These are phyloP conservation scores for Herpotrichia juniperi DNA, from an alignment of 2,329 filamentous ascomycete species.

Conservation along the genomic window DNA sequence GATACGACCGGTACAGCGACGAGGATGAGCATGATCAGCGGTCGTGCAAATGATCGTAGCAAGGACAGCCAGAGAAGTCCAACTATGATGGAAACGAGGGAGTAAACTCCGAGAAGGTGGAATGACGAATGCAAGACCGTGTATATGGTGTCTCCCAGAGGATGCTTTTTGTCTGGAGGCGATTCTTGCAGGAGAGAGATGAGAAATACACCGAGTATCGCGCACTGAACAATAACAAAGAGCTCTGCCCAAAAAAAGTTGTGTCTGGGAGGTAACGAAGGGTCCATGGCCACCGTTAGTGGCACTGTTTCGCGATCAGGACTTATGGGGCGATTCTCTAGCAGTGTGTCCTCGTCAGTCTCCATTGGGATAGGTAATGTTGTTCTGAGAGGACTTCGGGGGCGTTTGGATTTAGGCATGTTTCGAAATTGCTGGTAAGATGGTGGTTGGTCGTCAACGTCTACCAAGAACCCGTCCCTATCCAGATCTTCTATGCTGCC, in stretches of 20 bases:
- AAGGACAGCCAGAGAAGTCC: constrained; percentile 90
- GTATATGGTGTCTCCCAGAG: constrained; percentile 92
- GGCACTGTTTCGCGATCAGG: constrained; percentile 61
- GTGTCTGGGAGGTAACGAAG: constrained; percentile 59
- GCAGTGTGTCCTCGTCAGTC: constrained; percentile 57
- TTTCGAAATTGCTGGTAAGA: constrained; percentile 64
- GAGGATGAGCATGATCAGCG: constrained; percentile 80
- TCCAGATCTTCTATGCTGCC: constrained; percentile 51
- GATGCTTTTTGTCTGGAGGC: constrained; percentile 68
- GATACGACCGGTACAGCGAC: constrained; percentile 85
- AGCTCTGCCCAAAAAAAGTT: constrained; percentile 92
- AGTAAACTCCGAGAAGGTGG: constrained; percentile 88
- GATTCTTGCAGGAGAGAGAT: constrained; percentile 90
- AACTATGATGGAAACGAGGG: constrained; percentile 84
- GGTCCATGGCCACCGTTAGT: constrained; percentile 61
- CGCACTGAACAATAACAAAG: constrained; percentile 83
- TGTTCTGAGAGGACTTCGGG: constrained; percentile 49
- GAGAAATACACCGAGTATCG: constrained; percentile 85
- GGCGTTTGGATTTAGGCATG: constrained; percentile 46
- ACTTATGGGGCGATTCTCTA: constrained; percentile 52
- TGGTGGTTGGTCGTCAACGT: constrained; percentile 58
- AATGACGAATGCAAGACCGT: constrained; percentile 85
- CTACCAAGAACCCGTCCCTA: constrained; percentile 41
- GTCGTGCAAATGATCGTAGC: constrained; percentile 83
- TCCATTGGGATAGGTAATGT: constrained; percentile 54